phyloP scores from a whole-genome alignment of 495 filamentous ascomycete genomes.

The Immersiella caudata region DNA sequence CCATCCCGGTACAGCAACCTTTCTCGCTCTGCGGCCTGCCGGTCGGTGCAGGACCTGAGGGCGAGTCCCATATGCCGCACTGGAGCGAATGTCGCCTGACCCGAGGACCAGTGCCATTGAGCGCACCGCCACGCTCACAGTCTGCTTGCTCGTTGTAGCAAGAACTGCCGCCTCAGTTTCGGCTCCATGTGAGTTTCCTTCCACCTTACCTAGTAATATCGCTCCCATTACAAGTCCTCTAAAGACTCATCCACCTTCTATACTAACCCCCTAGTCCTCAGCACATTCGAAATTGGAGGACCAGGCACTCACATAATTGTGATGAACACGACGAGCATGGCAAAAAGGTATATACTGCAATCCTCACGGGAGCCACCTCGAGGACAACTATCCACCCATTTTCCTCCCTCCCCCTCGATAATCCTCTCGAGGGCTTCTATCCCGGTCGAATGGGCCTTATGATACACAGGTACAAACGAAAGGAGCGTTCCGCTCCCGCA shows the following conservation, averaged over 20 bases:
- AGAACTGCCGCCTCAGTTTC: not conserved
- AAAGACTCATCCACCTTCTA: not conserved
- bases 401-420: not conserved
- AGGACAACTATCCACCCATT: not conserved
- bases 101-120: not conserved
- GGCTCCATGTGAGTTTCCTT: not conserved
- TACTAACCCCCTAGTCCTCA: not conserved
- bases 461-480: slow-evolving; percentile 29
- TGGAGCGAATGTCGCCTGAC: slow-evolving; percentile 28
- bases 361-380: not conserved
- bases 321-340: not conserved
- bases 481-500: slow-evolving; percentile 23
- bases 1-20: not conserved
- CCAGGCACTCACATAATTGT: not conserved
- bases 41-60: slow-evolving; percentile 48
- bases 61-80: slow-evolving; percentile 28
- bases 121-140: not conserved
- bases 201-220: too few species aligned
- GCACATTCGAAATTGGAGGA: not conserved
- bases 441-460: slow-evolving; percentile 16
- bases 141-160: not conserved
- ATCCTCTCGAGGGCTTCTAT: not conserved
- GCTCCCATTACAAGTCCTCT: too few species aligned
- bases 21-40: slow-evolving; percentile 37
- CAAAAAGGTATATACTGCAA: not conserved